Percentiles rank a stretch among this genome's conserved stretches.
Evolutionary conservation across 257 asterid genomes (phyloP).

Genomic region (Euphrasia confusa): DNA sequence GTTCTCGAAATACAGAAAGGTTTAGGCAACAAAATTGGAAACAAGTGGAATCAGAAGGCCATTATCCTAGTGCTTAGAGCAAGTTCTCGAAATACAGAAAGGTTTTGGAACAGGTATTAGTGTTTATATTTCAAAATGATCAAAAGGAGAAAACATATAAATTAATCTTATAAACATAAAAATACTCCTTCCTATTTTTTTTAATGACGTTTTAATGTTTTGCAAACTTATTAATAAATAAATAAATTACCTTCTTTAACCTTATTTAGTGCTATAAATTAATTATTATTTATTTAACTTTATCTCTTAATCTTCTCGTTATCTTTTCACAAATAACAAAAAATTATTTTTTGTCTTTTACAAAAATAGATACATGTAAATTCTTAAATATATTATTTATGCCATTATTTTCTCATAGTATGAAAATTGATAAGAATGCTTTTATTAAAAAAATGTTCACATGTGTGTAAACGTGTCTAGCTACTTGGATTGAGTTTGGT

Average conservation of each 20-base stretch:
- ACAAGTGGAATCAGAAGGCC: background rate
- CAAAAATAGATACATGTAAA: background rate
- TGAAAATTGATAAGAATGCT: background rate
- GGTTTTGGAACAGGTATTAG: background rate
- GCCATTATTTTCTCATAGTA: background rate
- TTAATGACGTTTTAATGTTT: no score
- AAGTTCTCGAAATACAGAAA: background rate
- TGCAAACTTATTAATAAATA: no score
- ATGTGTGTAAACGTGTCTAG: background rate
- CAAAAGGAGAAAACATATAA: background rate
- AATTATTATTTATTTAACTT: no score
- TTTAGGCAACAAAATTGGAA: background rate
- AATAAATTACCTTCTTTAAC: no score
- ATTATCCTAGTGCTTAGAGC: background rate
- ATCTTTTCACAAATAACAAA: background rate
- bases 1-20: background rate
- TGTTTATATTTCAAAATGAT: no score
- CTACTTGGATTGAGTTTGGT: no score
- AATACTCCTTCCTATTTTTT: no score
- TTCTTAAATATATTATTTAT: no score
- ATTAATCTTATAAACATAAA: background rate
- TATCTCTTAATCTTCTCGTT: no score
- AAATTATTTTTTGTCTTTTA: background rate
- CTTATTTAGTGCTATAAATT: no score
- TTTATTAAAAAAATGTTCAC: background rate